Evolutionary conservation across 2,329 filamentous ascomycete genomes (phyloP), one percentile per base, ranked within the genome.

Genomic region (Sporothrix protearum): DNA sequence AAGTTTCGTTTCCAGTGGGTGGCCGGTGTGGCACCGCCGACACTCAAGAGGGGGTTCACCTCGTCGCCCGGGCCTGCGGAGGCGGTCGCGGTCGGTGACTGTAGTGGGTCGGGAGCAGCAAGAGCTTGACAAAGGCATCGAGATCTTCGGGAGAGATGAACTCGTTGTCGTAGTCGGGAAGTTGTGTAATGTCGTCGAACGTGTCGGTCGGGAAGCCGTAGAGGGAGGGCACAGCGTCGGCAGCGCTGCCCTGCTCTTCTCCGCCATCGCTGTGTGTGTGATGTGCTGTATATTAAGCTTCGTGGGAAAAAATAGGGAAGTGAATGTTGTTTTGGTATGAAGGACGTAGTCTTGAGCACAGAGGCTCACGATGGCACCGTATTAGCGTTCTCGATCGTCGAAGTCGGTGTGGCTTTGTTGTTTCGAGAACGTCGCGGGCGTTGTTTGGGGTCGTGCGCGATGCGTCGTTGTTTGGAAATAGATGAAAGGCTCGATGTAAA

Each of bases 81-180:
- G 66, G 49, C 6, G 10, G 70, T 49, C 6, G 69, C 57, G 8
- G 42, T 12, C 7, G 87, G 84, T 14, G 86, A 89, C 47, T 91
- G 89, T 53, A 90, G 85, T 1, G 88, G 88, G 73, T 96, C 93
- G 0, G 94, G 93, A 1, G 92, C 92, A n/a, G 89, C 87, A 9
- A 97, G 86, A 8, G 95, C 95, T 72, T 87, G 88, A 91, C 90
- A 80, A 98, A 98, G 70, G 91, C 90, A 49, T 87, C 84, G 42
- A 97, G 84, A 78, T 97, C 91, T 72, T 88, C 88, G 53, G 89
- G 84, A 59, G 87, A 81, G 76, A 96, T 84, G 79, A 97, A 97
- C 71, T 96, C 89, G 77, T 86, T 86, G 79, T 94, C 87, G 80
- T 85, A 88, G 80, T 97, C 94, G n/a, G 94, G 94, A 25, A 97